Evolutionary conservation across 2,329 filamentous ascomycete genomes (phyloP).

Genomic region (Diaporthe caulivora): DNA sequence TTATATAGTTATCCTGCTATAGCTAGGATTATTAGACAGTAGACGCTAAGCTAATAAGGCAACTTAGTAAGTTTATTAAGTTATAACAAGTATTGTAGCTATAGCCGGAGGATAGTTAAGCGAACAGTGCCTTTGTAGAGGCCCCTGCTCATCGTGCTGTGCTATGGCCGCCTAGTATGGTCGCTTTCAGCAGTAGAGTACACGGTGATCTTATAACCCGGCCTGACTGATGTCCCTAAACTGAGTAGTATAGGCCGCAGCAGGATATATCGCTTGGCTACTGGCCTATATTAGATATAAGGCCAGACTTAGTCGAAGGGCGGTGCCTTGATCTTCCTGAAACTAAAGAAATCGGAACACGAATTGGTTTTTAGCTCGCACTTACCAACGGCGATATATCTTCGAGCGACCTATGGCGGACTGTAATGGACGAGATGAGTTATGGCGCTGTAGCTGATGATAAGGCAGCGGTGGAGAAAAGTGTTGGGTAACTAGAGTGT

Average conservation of each 20-base stretch:
- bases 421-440: neutral
- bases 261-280: neutral
- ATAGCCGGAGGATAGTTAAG: neutral
- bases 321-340: neutral
- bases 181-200: neutral
- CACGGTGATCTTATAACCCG: neutral
- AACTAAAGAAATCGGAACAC: neutral
- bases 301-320: neutral
- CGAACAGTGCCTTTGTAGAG: neutral
- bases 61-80: neutral
- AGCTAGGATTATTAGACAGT: neutral
- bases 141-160: neutral
- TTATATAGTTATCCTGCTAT: neutral
- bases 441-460: neutral
- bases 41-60: neutral
- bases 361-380: neutral
- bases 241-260: neutral
- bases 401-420: neutral
- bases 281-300: neutral
- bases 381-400: neutral
- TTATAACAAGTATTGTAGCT: neutral
- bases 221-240: neutral
- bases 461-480: neutral
- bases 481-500: neutral
- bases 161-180: neutral